Evolutionary conservation across 78 protist species (phyloP).

Genomic region (Trichosphaerium sp.): DNA sequence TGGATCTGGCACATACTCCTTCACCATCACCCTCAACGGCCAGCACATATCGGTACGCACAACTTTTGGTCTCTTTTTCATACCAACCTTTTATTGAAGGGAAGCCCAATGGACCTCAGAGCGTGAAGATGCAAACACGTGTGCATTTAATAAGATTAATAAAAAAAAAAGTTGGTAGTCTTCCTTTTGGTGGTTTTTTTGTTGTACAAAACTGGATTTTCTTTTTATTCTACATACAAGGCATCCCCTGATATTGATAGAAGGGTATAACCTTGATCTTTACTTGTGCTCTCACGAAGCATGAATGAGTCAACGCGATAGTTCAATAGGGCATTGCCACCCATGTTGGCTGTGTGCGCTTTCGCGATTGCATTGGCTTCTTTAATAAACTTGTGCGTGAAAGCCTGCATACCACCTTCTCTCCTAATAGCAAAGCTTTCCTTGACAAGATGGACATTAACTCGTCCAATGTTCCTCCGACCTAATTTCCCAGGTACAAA

Average conservation of each 20-base stretch:
- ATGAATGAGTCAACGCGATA: conserved; percentile 32
- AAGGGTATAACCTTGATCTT: conserved; percentile 44
- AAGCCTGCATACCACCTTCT: conserved; percentile 54
- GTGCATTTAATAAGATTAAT: too few relatives aligned
- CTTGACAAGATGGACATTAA: conserved; percentile 42
- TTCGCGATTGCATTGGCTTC: conserved; percentile 43
- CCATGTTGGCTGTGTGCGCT: conserved; percentile 33
- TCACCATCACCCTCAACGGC: too few relatives aligned
- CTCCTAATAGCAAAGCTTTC: conserved; percentile 40
- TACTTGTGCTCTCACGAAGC: conserved; percentile 29
- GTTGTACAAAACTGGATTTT: too few relatives aligned
- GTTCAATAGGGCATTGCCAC: conserved; percentile 53
- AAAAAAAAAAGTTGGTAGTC: too few relatives aligned
- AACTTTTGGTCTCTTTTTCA: too few relatives aligned
- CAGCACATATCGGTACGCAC: too few relatives aligned
- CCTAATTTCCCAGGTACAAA: conserved; percentile 21
- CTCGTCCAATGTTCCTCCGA: conserved; percentile 34
- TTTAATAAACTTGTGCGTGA: conserved; percentile 40
- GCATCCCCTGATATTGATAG: conserved; percentile 41
- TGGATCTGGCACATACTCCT: too few relatives aligned
- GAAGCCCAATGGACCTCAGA: too few relatives aligned
- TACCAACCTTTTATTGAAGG: too few relatives aligned
- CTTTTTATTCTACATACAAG: too few relatives aligned
- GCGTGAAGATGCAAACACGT: too few relatives aligned
- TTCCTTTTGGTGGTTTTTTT: too few relatives aligned